Base-by-base conservation (phyloP, 805 yeast species). In the Metschnikowia rubicola region DNA sequence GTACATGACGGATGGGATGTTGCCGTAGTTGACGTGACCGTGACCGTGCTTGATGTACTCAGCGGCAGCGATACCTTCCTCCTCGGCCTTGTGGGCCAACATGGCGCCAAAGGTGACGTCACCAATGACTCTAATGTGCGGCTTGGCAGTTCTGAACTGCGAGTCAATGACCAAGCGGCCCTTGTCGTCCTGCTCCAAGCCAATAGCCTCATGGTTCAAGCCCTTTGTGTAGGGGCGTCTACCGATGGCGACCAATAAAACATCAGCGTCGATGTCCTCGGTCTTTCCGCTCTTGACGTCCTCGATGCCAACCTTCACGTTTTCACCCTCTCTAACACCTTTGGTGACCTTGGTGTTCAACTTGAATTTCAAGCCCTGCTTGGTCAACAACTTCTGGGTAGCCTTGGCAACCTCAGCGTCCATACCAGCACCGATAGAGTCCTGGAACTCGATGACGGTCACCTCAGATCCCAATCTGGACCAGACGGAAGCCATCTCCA, bases 21-120 rank as follows among this genome's bases (percentile, higher is more conserved):
- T 95, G 61, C 84, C 96, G 74, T 94, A 94, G 83, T 94, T 94
- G 59, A 94, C 98, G 69, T 94, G 99, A 51, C 99, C 99, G 66
- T 86, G 87, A 57, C 98, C 99, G 58, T 72, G 72, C 78, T 89
- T 89, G 69, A 94, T 81, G 77, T 82, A 88, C 76, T 94, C 99
- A 56, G 80, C 98, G 57, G 96, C 98, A 48, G 99, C 99, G 59
- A 94, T 85, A 73, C 97, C 99, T 79, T 94, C 99, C 71, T 94
- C 99, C 79, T 94, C 99, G 54, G 99, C 99, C 80, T 94, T 94
- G 81, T 94, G 99, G 56, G 99, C 99, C 74, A 94, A 81, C 99
- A 94, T 94, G 61, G 96, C 92, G 61, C 99, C 99, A 62, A 88
- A 94, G 36, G 99, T 94, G 47, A 85, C 97, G 66, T 94, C 99